Conservation (phyloP, 148 eudicot genomes). For the Rhododendron vialii region DNA sequence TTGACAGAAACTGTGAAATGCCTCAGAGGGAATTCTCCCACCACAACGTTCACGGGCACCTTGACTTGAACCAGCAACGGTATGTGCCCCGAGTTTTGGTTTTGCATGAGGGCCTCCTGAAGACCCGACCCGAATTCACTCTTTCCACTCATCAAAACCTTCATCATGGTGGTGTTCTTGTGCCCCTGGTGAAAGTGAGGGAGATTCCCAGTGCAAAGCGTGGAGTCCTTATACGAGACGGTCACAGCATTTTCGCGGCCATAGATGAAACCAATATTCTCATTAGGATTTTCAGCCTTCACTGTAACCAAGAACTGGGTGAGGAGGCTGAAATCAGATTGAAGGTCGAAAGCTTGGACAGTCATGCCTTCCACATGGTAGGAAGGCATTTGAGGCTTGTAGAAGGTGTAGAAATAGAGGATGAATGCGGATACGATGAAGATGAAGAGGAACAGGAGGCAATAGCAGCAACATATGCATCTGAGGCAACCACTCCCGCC, state of each 20-base stretch:
- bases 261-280: constrained; percentile 30
- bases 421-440: constrained; percentile 1
- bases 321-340: constrained; percentile 30
- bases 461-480: constrained; percentile 48
- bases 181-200: constrained; percentile 47
- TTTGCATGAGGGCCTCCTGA: constrained; percentile 26
- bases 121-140: constrained; percentile 32
- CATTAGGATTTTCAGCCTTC: constrained; percentile 52
- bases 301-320: constrained; percentile 27
- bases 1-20: constrained; percentile 31
- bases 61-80: constrained; percentile 46
- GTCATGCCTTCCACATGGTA: constrained; percentile 36
- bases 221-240: constrained; percentile 23
- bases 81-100: constrained; percentile 17
- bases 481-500: constrained; percentile 27
- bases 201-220: constrained; percentile 40
- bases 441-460: constrained; percentile 36
- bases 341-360: constrained; percentile 29
- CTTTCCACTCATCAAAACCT: constrained; percentile 34
- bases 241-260: constrained; percentile 27
- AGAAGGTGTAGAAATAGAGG: constrained; percentile 28
- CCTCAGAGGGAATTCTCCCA: constrained; percentile 23
- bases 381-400: constrained; percentile 43
- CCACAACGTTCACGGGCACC: constrained; percentile 35
- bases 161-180: constrained; percentile 33